Evolutionary conservation across 176 grass and related monocot species (phyloP).

Genomic region (Oryza rufipogon): DNA sequence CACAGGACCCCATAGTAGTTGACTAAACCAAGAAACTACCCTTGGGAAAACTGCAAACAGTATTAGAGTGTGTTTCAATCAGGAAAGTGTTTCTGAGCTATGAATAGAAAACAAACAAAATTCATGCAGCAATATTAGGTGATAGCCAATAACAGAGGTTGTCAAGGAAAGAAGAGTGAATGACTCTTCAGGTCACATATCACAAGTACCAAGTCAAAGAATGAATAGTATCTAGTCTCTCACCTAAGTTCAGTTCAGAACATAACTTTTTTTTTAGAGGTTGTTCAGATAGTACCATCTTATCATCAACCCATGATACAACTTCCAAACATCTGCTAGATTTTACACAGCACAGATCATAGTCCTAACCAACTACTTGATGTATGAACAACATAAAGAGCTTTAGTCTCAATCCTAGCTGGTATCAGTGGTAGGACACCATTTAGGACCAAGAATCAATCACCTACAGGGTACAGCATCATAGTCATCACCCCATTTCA

Average conservation of each 20-base stretch:
- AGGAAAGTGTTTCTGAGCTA: background rate
- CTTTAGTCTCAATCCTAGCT: background rate
- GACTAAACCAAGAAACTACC: background rate
- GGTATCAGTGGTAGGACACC: background rate
- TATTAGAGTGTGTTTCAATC: background rate
- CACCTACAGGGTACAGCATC: background rate
- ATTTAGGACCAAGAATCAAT: background rate
- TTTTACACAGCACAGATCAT: background rate
- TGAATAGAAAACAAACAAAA: background rate
- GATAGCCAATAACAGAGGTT: background rate
- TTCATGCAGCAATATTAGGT: background rate
- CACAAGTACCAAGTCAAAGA: background rate
- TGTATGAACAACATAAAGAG: background rate
- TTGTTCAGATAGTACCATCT: background rate
- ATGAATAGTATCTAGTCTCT: background rate
- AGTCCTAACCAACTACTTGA: background rate
- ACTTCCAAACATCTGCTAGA: background rate
- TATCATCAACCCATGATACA: background rate
- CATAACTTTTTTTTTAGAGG: too few relatives aligned
- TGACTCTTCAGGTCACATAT: background rate
- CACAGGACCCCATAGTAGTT: constrained; percentile 52
- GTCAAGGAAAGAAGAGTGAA: background rate
- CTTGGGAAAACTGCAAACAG: background rate
- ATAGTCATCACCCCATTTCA: background rate
- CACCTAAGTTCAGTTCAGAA: background rate